Evolutionary conservation across 1,284 basidiomycete genomes (phyloP).

Genomic region (Stygiomarasmius scandens): DNA sequence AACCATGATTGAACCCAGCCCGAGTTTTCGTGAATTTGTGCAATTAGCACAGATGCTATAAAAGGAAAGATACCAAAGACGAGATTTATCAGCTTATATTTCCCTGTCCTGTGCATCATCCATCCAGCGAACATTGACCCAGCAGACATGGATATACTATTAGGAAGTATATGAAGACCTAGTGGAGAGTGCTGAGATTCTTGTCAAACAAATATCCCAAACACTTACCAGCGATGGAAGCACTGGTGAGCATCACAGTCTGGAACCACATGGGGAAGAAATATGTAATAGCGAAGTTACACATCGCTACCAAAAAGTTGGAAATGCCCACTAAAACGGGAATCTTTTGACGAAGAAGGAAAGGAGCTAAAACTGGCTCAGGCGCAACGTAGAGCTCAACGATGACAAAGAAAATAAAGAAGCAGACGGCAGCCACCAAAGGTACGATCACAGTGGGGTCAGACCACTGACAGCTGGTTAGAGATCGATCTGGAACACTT

Average conservation of each 20-base stretch:
- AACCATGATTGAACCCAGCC: slow-evolving; percentile 69
- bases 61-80: slow-evolving; percentile 74
- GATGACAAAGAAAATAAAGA: slow-evolving; percentile 57
- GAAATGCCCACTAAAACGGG: slow-evolving; percentile 73
- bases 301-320: slow-evolving; percentile 77
- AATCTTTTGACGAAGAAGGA: slow-evolving; percentile 64
- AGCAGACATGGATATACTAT: slow-evolving; percentile 71
- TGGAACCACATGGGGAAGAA: slow-evolving; percentile 90
- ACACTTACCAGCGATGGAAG: slow-evolving; percentile 57
- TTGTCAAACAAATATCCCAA: slow-evolving; percentile 17
- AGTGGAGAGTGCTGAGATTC: slow-evolving; percentile 7
- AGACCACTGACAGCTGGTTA: slow-evolving; percentile 66
- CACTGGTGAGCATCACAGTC: slow-evolving; percentile 73
- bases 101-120: slow-evolving; percentile 81
- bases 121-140: slow-evolving; percentile 83
- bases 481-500: too few species aligned
- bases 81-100: slow-evolving; percentile 74
- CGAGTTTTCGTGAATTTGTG: slow-evolving; percentile 60
- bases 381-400: slow-evolving; percentile 66
- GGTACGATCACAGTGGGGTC: slow-evolving; percentile 60
- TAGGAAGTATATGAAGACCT: slow-evolving; percentile 83
- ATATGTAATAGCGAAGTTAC: slow-evolving; percentile 78
- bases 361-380: slow-evolving; percentile 77
- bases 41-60: slow-evolving; percentile 61
- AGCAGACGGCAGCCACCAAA: slow-evolving; percentile 49